These are phyloP conservation scores for Pseudogymnoascus sp. DNA, from an alignment of 2,329 filamentous ascomycete species.

Conservation along the genomic window DNA sequence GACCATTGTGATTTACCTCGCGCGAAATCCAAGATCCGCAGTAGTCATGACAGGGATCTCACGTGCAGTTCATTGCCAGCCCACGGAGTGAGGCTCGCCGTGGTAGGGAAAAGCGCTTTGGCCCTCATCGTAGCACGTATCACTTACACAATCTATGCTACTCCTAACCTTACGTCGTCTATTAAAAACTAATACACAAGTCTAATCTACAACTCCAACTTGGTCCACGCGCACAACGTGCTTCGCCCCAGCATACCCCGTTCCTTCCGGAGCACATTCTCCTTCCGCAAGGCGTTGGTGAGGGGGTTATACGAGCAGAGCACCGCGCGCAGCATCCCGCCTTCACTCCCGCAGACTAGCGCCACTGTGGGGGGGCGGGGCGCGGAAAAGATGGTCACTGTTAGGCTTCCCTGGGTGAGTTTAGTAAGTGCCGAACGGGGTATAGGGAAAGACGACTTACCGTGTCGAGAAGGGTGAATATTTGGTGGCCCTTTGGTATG, in stretches of 20 bases:
- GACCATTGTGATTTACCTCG: background rate
- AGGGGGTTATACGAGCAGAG: slow-evolving; percentile 20
- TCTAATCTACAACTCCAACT: background rate
- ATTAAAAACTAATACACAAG: background rate
- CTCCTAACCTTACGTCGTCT: background rate
- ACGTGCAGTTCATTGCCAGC: background rate
- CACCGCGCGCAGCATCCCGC: slow-evolving; percentile 26
- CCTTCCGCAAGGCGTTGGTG: slow-evolving; percentile 13
- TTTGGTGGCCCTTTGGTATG: slow-evolving; percentile 17
- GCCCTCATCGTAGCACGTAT: background rate
- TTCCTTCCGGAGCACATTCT: slow-evolving; percentile 17
- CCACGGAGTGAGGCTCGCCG: background rate
- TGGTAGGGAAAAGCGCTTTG: background rate
- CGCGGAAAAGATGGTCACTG: slow-evolving; percentile 25
- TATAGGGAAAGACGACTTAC: background rate
- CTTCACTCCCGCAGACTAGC: slow-evolving; percentile 25
- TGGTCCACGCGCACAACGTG: background rate
- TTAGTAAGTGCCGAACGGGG: background rate
- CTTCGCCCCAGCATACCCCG: slow-evolving; percentile 3
- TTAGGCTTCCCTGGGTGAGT: slow-evolving; percentile 19
- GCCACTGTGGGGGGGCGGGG: slow-evolving; percentile 25
- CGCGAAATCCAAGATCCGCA: background rate
- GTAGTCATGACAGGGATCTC: background rate
- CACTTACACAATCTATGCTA: background rate
- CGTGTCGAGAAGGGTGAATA: slow-evolving; percentile 29